phyloP scores from a whole-genome alignment of 345 rosid genomes.

The Kernera saxatilis region DNA sequence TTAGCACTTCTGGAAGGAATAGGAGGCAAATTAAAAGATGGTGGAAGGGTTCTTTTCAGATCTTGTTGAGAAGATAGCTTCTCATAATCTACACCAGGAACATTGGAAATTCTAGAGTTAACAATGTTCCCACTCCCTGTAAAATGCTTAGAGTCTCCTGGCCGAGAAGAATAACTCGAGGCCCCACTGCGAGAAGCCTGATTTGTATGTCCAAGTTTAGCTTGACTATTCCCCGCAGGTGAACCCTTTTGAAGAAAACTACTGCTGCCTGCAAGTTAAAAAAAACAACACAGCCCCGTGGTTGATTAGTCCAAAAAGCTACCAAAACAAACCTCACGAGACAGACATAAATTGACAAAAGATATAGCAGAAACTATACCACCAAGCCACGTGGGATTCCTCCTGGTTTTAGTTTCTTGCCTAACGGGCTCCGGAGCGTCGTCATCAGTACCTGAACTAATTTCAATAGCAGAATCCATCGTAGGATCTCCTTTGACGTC shows the following conservation, averaged over 20 bases:
- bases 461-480: conserved; percentile 27
- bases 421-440: conserved; percentile 5
- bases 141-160: conserved; percentile 31
- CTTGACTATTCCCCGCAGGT: not conserved
- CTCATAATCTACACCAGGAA: conserved; percentile 43
- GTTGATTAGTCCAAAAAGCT: not conserved
- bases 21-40: conserved; percentile 34
- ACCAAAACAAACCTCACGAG: not conserved
- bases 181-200: conserved; percentile 15
- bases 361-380: not conserved
- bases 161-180: conserved; percentile 18
- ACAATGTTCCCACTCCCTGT: conserved; percentile 40
- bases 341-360: not conserved
- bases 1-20: conserved; percentile 25
- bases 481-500: not conserved
- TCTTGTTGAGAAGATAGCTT: conserved; percentile 60
- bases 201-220: conserved; percentile 11
- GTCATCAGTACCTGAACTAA: conserved; percentile 26
- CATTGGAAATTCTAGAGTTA: conserved; percentile 51
- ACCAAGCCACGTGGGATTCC: conserved; percentile 12
- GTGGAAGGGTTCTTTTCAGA: conserved; percentile 62
- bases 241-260: not conserved
- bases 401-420: conserved; percentile 9
- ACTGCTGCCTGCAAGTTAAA: not conserved
- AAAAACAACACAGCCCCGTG: not conserved